A percentile compares a stretch with the other conserved stretches of the same genome.
These are phyloP conservation scores for Triangularia verruculosa DNA, from an alignment of 2,329 filamentous ascomycete genomes.

Conservation along the genomic window DNA sequence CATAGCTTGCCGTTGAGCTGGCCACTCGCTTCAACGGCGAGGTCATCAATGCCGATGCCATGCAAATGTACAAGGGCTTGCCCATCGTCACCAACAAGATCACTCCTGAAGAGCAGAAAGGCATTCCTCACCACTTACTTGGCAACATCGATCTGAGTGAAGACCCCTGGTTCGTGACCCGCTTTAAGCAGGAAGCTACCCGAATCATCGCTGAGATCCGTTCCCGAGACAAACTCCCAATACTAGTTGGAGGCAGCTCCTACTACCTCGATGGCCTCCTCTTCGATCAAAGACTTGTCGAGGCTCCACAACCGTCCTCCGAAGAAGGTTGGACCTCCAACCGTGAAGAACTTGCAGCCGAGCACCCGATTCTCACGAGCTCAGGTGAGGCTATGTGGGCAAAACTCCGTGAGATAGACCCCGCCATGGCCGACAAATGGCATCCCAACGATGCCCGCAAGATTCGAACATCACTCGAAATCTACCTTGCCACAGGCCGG, in stretches of 20 bases:
- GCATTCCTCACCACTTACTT: constrained; percentile 83
- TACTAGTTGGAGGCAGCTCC: constrained; percentile 90
- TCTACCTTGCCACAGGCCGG: constrained; percentile 78
- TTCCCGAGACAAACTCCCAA: constrained; percentile 73
- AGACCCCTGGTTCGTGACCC: constrained; percentile 77
- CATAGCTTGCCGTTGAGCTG: constrained; percentile 81
- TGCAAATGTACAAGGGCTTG: constrained; percentile 92
- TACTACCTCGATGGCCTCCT: constrained; percentile 91
- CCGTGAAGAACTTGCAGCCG: constrained; percentile 38
- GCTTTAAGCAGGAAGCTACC: constrained; percentile 69
- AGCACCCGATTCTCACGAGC: constrained; percentile 69
- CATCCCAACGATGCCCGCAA: constrained; percentile 91
- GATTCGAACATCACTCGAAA: constrained; percentile 84
- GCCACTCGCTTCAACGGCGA: constrained; percentile 83
- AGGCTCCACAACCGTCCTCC: constrained; percentile 29
- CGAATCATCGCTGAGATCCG: constrained; percentile 74
- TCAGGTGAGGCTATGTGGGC: constrained; percentile 69
- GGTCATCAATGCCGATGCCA: constrained; percentile 94
- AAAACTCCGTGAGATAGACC: constrained; percentile 77
- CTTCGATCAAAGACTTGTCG: constrained; percentile 69
- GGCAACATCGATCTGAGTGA: constrained; percentile 73
- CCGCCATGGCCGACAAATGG: constrained; percentile 85
- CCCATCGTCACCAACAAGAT: constrained; percentile 97
- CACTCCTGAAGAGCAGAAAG: constrained; percentile 67
- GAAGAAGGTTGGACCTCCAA: constrained; percentile 14